phyloP scores from a whole-genome alignment of 805 yeast species.

The Isabelozyma rhagii region DNA sequence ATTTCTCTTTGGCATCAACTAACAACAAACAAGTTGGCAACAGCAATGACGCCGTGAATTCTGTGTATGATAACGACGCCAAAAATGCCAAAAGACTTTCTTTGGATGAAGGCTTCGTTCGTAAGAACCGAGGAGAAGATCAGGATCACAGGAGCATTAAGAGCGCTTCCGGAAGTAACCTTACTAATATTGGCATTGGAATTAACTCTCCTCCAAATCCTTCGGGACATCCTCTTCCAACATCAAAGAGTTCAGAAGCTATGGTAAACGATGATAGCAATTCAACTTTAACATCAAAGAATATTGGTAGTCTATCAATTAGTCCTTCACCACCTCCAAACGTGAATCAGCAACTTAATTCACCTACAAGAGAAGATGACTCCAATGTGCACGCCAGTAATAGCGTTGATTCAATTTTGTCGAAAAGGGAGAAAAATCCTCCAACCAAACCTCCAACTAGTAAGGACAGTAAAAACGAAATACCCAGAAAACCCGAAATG shows the following conservation, averaged over 20 bases:
- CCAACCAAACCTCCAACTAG: background rate
- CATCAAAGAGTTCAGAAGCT: background rate
- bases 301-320: background rate
- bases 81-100: conserved; percentile 23
- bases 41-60: background rate
- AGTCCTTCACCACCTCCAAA: conserved; percentile 9
- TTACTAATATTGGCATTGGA: conserved; percentile 16
- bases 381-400: background rate
- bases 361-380: conserved; percentile 5
- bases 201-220: conserved; percentile 1
- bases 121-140: background rate
- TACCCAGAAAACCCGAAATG: conserved; percentile 6
- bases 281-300: background rate
- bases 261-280: background rate
- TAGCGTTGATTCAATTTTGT: background rate
- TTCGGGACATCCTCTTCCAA: background rate
- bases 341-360: conserved; percentile 4
- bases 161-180: conserved; percentile 5
- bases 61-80: background rate
- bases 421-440: background rate
- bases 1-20: conserved; percentile 30
- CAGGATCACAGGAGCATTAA: background rate
- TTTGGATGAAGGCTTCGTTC: conserved; percentile 17
- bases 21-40: conserved; percentile 5
- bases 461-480: background rate